These are phyloP conservation scores for Zoysia japonica DNA, from an alignment of 176 grass and related monocot genomes.

Conservation along the genomic window DNA sequence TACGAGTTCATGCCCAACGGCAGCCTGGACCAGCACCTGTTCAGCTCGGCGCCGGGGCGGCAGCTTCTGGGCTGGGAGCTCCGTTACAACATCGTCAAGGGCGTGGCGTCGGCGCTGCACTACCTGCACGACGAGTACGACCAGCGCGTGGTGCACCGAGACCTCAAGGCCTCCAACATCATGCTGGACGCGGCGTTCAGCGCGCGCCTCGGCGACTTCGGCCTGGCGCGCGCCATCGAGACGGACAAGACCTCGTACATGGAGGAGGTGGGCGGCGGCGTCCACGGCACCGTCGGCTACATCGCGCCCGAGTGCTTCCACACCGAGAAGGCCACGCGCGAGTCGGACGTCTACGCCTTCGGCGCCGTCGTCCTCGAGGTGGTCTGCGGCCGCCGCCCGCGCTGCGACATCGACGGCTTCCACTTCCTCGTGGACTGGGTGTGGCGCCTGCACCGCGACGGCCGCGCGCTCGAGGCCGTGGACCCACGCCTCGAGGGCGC, in stretches of 20 bases:
- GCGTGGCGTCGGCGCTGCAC: conserved; percentile 79
- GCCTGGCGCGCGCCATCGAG: conserved; percentile 85
- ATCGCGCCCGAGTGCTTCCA: conserved; percentile 96
- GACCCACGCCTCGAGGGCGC: conserved; percentile 38
- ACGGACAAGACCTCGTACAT: conserved; percentile 87
- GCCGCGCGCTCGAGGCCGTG: conserved; percentile 63
- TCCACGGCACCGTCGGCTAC: conserved; percentile 83
- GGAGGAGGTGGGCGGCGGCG: conserved; percentile 58
- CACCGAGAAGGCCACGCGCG: conserved; percentile 86
- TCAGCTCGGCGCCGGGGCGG: conserved; percentile 2
- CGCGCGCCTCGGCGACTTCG: conserved; percentile 96
- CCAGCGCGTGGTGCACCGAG: conserved; percentile 85
- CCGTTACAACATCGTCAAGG: conserved; percentile 71
- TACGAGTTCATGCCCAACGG: conserved; percentile 86
- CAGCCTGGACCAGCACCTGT: conserved; percentile 69
- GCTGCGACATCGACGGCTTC: conserved; percentile 58
- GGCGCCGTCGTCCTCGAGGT: conserved; percentile 83
- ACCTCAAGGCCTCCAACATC: conserved; percentile 97
- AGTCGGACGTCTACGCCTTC: conserved; percentile 88
- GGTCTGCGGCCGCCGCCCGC: conserved; percentile 73
- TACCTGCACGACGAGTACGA: conserved; percentile 98
- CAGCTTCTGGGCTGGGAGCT: conserved; percentile 61
- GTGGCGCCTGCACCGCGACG: conserved; percentile 83
- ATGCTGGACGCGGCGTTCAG: conserved; percentile 80
- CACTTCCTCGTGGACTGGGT: conserved; percentile 60